Evolutionary conservation across 2,329 filamentous ascomycete species (phyloP), one percentile per base, ranked within the genome.

Genomic region (Monosporascus sp.): DNA sequence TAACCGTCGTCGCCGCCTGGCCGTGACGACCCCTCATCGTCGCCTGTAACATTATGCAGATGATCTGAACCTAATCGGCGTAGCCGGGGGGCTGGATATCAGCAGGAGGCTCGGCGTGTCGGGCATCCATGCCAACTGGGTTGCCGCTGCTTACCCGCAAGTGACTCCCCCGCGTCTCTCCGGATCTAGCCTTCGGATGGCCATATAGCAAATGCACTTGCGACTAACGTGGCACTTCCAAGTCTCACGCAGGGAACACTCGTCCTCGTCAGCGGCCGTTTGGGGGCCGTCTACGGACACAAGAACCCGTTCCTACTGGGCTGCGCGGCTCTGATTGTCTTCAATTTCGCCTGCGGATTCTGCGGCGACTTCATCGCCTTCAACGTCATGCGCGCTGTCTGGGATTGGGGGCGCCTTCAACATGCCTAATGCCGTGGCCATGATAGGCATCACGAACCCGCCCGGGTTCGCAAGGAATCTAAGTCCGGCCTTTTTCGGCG

Each of bases 251-350:
- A 79, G 55, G 74, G 79, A 3, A 72, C 78, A 2, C 80, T 82
- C 54, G 77, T 82, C 17, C 65, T 82, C 0, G 69, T 79, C 3
- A 74, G 72, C 6, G 79, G 79, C 6, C 73, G 79, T 1, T 65
- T 82, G 1, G 79, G 78, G 0, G 74, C 77, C 46, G 67, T 82
- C 1, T 79, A 75, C 56, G 80, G 80, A 4, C 78, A 81, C 60
- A 75, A 76, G 50, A 69, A 69, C 5, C 62, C 80, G 17, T 68
- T 80, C 1, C 59, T 79, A 1, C 52, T 69, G 50, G 80, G 78
- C 6, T 72, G 70, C 9, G 58, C 62, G 6, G 71, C 73, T 58
- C 72, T 77, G 22, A 59, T 68, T 5, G 17, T 77, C 5, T 79
- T 73, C 56, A 72, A 73, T 0, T 58, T 80, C 1, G 65, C 67